Evolutionary conservation across 768 basidiomycete genomes (phyloP), one percentile per base, ranked within the genome.

Genomic region (Amanita polypyramis): DNA sequence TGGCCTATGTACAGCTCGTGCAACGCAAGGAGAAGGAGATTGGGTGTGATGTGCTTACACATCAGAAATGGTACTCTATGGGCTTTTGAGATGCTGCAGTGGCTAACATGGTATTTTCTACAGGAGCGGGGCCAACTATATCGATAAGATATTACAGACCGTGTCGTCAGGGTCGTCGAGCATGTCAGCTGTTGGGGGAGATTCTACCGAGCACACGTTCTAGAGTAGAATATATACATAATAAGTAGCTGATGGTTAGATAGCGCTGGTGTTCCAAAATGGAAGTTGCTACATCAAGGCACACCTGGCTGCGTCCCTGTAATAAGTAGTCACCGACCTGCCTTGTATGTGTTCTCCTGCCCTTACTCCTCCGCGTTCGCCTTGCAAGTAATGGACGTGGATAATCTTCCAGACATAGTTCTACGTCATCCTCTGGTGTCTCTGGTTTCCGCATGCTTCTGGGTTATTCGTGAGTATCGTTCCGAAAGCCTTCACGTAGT

Each of bases 71-170:
- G 91, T 81, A 34, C 49, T 74, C 15, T 34, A 44, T 40, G 33
- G 19, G 35, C 14, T 25, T 21, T 45, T 7, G 25, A 36, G 35
- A 14, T 42, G 23, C 29, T 23, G 40, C 9, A 7, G 5, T 17
- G 25, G 25, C 43, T 37, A 20, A 32, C 37, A 17, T 36, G 10
- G 19, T 45, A 32, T 23, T 36, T 44, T 37, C 33, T 55, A 5
- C 56, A 88, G 85, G 85, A 91, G 89, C 53, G 91, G 92, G 30
- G 91, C 91, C 19, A 86, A 85, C 58, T 95, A 94, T 63, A 79
- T 92, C 50, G 91, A 95, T 65, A 69, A 84, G 46, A 92, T 95
- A 53, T 66, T 95, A 44, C 79, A 79, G 34, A 86, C 80, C 12
- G 77, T 95, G 17, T 84, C 89, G 6, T 88, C 87, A 8, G 91